Evolutionary conservation across 768 basidiomycete species (phyloP).

Genomic region (Termitomyces sp.): DNA sequence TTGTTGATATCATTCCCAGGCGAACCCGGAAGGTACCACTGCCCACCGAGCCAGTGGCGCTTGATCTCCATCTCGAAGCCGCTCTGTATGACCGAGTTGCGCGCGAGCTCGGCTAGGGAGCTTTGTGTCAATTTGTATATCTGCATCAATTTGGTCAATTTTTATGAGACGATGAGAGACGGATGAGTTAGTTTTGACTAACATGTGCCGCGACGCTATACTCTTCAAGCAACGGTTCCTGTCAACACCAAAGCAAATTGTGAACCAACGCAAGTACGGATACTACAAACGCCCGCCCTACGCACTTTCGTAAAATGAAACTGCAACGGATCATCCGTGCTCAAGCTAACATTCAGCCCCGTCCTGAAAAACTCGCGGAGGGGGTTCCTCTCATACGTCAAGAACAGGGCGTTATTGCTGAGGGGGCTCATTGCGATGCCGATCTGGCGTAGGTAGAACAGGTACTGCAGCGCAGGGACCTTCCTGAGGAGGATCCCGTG

Average conservation of each 20-base stretch:
- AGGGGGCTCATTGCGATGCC: slow-evolving; percentile 98
- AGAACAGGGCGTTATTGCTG: slow-evolving; percentile 95
- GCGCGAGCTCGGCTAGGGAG: slow-evolving; percentile 93
- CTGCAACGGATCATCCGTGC: slow-evolving; percentile 93
- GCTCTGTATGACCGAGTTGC: slow-evolving; percentile 94
- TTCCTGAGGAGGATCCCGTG: slow-evolving; percentile 98
- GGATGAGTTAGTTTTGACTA: slow-evolving; percentile 21
- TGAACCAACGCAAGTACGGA: neutral
- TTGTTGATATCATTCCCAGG: slow-evolving; percentile 96
- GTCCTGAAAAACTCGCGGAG: slow-evolving; percentile 96
- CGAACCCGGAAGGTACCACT: slow-evolving; percentile 92
- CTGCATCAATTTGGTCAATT: slow-evolving; percentile 26
- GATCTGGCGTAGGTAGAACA: slow-evolving; percentile 97
- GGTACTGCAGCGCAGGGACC: slow-evolving; percentile 93
- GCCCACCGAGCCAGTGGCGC: slow-evolving; percentile 88
- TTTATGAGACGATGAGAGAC: neutral
- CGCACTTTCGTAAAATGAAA: slow-evolving; percentile 97
- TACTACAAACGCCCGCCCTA: neutral
- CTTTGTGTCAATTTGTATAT: slow-evolving; percentile 96
- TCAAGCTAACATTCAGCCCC: slow-evolving; percentile 92
- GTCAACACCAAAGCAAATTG: neutral
- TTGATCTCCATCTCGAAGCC: slow-evolving; percentile 99
- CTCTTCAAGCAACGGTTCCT: slow-evolving; percentile 95
- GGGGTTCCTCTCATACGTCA: slow-evolving; percentile 96
- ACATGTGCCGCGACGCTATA: slow-evolving; percentile 98